A percentile compares a stretch with the other conserved stretches of the same genome.
Conservation (phyloP, 2,329 filamentous ascomycete species). For the Drechmeria coniospora region DNA sequence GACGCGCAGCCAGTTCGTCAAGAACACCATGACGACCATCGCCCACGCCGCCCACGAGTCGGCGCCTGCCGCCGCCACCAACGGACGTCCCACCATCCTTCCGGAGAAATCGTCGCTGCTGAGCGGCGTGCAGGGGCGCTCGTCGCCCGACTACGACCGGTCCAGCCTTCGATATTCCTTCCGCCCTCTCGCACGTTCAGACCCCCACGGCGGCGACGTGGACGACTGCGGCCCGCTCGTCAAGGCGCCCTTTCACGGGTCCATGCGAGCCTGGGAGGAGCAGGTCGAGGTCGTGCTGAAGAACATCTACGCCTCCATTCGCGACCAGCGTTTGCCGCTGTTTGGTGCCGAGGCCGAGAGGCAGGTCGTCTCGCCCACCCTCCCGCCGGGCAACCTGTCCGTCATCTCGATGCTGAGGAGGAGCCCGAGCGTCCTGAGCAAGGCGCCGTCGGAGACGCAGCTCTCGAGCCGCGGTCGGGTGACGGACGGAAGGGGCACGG, state of each 20-base stretch:
- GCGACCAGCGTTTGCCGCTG: constrained; percentile 70
- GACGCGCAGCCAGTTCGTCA: constrained; percentile 87
- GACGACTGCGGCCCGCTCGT: constrained; percentile 64
- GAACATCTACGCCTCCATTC: constrained; percentile 80
- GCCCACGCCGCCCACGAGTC: constrained; percentile 59
- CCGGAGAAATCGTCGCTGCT: constrained; percentile 24
- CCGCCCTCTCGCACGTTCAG: constrained; percentile 30
- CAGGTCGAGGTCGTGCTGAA: constrained; percentile 87
- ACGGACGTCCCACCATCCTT: constrained; percentile 40
- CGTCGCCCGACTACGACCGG: constrained; percentile 22
- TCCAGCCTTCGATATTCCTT: constrained; percentile 32
- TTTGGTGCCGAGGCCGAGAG: constrained; percentile 50
- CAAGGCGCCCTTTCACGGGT: constrained; percentile 58
- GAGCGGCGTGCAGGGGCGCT: constrained; percentile 16
- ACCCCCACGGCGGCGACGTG: constrained; percentile 23
- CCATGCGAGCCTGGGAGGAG: constrained; percentile 67
- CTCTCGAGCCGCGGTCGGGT: constrained; percentile 56
- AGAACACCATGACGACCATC: constrained; percentile 89
- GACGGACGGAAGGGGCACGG: constrained; percentile 37
- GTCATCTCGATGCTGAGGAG: constrained; percentile 68
- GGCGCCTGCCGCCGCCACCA: constrained; percentile 50
- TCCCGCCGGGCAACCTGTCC: constrained; percentile 50
- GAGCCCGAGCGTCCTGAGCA: constrained; percentile 82
- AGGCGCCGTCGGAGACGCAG: constrained; percentile 71
- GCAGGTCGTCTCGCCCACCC: constrained; percentile 16